A percentile compares a stretch with the other conserved stretches of the same genome.
phyloP scores from a whole-genome alignment of 2,329 filamentous ascomycete species.

The Septoria petroselini region DNA sequence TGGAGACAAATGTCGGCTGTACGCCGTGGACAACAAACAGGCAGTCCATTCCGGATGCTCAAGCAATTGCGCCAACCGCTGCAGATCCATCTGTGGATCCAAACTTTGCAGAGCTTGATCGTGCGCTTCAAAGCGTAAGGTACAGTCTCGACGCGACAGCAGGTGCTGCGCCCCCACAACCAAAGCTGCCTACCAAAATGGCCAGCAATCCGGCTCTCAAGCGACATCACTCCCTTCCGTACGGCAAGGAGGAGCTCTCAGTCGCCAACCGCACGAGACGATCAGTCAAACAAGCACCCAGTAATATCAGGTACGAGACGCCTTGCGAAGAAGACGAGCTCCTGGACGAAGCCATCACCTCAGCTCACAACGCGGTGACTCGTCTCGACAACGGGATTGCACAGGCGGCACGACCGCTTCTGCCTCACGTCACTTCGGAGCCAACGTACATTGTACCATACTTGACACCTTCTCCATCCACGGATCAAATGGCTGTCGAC shows the following conservation, averaged over 20 bases:
- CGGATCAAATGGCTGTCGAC: conserved; percentile 72
- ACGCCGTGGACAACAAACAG: conserved; percentile 74
- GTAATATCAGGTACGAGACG: conserved; percentile 72
- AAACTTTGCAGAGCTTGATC: conserved; percentile 60
- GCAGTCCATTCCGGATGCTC: not conserved
- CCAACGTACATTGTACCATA: conserved; percentile 54
- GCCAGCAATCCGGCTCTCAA: conserved; percentile 49
- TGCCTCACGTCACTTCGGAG: conserved; percentile 65
- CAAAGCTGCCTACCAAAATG: conserved; percentile 37
- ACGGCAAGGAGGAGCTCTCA: conserved; percentile 51
- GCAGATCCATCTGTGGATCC: conserved; percentile 45
- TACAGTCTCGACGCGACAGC: conserved; percentile 53
- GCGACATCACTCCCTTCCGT: conserved; percentile 49
- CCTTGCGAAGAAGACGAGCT: conserved; percentile 96
- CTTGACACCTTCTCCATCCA: conserved; percentile 73
- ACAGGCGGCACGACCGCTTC: conserved; percentile 43
- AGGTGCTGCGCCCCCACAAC: conserved; percentile 34
- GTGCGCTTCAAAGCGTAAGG: conserved; percentile 58
- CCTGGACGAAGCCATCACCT: conserved; percentile 80
- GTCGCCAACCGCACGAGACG: conserved; percentile 77
- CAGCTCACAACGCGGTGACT: conserved; percentile 71
- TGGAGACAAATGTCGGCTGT: conserved; percentile 90
- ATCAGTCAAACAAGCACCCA: conserved; percentile 67
- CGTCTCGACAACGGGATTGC: conserved; percentile 57
- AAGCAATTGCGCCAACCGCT: conserved; percentile 51